Base-by-base conservation (phyloP, 306 rosid species). In the Begonia peltatifolia region DNA sequence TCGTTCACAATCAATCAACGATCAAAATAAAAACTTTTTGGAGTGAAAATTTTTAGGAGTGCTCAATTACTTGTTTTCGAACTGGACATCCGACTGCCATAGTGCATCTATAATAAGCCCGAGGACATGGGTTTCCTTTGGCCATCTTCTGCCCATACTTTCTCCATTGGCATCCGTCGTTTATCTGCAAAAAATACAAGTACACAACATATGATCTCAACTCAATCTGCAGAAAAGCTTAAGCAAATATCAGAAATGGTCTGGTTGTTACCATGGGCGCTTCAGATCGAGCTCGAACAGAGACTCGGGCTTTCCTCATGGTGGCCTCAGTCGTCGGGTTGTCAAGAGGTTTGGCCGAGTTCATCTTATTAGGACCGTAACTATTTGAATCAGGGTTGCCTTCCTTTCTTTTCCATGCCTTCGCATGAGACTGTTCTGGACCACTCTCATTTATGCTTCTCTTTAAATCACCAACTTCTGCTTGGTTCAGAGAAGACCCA, bases 121-220 rank as follows among this genome's bases (percentile, higher is more conserved):
- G 80, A 50, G 99, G 99, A 62, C 99, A 92, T 1, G 99, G 99
- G 46, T 92, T 92, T 66, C 94, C 96, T 52, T 92, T 92, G 0
- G 99, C 99, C 93, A 86, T 92, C 56, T 92, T 92, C 42, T 92
- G 99, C 9, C 99, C 99, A 15, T 92, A 92, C 46, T 92, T 92
- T 60, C 96, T 46, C 99, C 99, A 92, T 68, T 92, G 99, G 42
- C 99, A 92, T 1, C 99, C 99, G 68, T 92, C 99, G n/a, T 82
- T 73, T 18, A 92, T 92, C 99, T 92, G 77, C 13, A 47, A 42
- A 59, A 8, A 41, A 0, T 9, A 38, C 38, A 12, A 18, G 25
- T 46, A n/a, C 1, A 38, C 8, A 30, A 30, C 9, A 30, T 5
- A 30, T 30, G 38, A 30, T 0, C 38, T 5, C 38, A n/a, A 10